Evolutionary conservation across 2,329 filamentous ascomycete species (phyloP).

Genomic region (Dendryphion nanum): DNA sequence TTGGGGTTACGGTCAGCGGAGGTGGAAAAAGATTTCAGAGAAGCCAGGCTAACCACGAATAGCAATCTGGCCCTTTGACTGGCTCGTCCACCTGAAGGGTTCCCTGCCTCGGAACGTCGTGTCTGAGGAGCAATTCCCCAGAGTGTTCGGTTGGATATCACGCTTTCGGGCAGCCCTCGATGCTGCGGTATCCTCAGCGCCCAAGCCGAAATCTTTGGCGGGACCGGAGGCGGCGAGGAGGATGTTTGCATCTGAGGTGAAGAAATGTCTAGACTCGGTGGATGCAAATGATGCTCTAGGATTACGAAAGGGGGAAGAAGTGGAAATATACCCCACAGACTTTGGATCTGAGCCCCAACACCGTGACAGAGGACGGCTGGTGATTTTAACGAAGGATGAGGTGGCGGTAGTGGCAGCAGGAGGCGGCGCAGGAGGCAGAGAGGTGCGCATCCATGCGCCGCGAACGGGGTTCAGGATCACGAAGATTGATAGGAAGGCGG

Average conservation of each 20-base stretch:
- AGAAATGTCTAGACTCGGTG: slow-evolving; percentile 39
- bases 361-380: slow-evolving; percentile 24
- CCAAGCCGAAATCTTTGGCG: slow-evolving; percentile 43
- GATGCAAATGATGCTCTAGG: slow-evolving; percentile 54
- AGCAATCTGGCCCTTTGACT: no score
- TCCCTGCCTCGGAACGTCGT: no score
- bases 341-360: slow-evolving; percentile 30
- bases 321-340: slow-evolving; percentile 43
- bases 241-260: slow-evolving; percentile 44
- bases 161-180: slow-evolving; percentile 57
- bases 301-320: slow-evolving; percentile 53
- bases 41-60: no score
- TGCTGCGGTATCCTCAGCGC: slow-evolving; percentile 40
- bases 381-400: slow-evolving; percentile 26
- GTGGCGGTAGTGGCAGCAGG: slow-evolving; percentile 24
- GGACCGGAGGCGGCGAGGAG: slow-evolving; percentile 9
- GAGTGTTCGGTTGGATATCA: slow-evolving; percentile 61
- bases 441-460: slow-evolving; percentile 39
- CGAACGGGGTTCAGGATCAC: slow-evolving; percentile 38
- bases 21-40: no score
- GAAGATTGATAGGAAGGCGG: slow-evolving; percentile 38
- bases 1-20: no score
- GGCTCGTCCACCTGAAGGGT: no score
- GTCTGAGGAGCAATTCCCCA: slow-evolving; percentile 54
- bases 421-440: no score